A percentile compares a stretch with the other conserved stretches of the same genome.
These are phyloP conservation scores for Fusarium mexicanum DNA, from an alignment of 2,329 filamentous ascomycete species.

Conservation along the genomic window DNA sequence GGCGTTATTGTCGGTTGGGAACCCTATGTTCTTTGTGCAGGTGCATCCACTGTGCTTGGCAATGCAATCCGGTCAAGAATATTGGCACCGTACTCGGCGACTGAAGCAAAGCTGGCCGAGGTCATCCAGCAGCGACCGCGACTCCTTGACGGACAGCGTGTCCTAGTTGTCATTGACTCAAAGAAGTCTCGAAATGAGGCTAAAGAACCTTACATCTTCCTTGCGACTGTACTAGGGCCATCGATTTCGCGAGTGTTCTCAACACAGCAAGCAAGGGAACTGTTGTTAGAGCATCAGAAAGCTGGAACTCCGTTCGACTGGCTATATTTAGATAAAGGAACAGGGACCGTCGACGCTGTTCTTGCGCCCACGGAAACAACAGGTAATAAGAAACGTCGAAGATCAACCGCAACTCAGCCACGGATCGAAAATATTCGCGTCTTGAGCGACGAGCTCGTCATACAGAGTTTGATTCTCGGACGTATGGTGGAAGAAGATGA, in stretches of 20 bases:
- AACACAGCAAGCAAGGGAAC: slow-evolving; percentile 69
- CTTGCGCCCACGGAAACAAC: slow-evolving; percentile 47
- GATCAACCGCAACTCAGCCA: slow-evolving; percentile 36
- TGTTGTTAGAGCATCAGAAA: slow-evolving; percentile 62
- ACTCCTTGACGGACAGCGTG: slow-evolving; percentile 70
- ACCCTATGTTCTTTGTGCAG: slow-evolving; percentile 85
- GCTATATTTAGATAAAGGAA: slow-evolving; percentile 79
- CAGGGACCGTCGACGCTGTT: slow-evolving; percentile 62
- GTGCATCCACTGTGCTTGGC: slow-evolving; percentile 79
- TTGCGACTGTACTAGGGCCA: slow-evolving; percentile 82
- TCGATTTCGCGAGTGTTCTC: slow-evolving; percentile 73
- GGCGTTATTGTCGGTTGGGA: slow-evolving; percentile 75
- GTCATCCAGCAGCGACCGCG: slow-evolving; percentile 69
- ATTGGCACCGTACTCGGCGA: slow-evolving; percentile 68
- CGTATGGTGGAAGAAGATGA: slow-evolving; percentile 74
- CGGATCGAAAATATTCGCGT: slow-evolving; percentile 67
- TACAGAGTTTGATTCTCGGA: slow-evolving; percentile 92
- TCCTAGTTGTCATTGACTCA: slow-evolving; percentile 74
- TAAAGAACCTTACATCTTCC: slow-evolving; percentile 79
- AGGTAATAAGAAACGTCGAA: slow-evolving; percentile 54
- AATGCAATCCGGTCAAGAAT: slow-evolving; percentile 81
- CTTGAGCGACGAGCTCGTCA: slow-evolving; percentile 85
- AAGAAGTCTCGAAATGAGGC: slow-evolving; percentile 69
- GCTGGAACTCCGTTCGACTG: slow-evolving; percentile 70
- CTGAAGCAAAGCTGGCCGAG: slow-evolving; percentile 63